These are phyloP conservation scores for Limonium bicolor DNA, from an alignment of 148 eudicot species.

Conservation along the genomic window DNA sequence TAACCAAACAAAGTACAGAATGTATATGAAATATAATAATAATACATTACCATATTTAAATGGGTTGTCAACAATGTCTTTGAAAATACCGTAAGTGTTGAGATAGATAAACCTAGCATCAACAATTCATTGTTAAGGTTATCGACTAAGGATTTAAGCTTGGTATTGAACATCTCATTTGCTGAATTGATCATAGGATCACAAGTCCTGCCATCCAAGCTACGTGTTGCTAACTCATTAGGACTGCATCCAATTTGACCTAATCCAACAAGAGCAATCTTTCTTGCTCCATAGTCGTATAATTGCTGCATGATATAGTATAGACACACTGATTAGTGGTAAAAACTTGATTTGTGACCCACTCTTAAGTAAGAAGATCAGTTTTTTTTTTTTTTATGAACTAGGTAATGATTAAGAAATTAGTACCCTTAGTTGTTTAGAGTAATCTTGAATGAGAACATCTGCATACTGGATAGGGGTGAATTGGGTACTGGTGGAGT, in stretches of 20 bases:
- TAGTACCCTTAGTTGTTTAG: conserved; percentile 33
- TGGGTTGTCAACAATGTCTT: conserved; percentile 16
- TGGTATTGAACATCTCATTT: conserved; percentile 23
- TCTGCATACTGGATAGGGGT: conserved; percentile 36
- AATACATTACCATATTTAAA: conserved; percentile 17
- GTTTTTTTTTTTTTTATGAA: not conserved
- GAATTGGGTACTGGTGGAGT: conserved; percentile 26
- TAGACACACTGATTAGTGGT: not conserved
- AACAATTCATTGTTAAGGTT: conserved; percentile 14
- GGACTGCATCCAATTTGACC: conserved; percentile 66
- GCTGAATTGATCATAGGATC: conserved; percentile 26
- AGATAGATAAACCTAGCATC: conserved; percentile 31
- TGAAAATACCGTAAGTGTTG: conserved; percentile 30
- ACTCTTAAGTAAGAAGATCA: not conserved
- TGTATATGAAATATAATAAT: not conserved
- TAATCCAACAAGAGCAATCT: conserved; percentile 28
- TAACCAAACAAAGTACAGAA: too few species aligned
- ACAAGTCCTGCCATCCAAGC: conserved; percentile 54
- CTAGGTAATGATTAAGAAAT: not conserved
- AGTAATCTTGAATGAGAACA: conserved; percentile 32
- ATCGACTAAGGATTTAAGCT: conserved; percentile 26
- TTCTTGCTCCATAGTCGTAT: conserved; percentile 50
- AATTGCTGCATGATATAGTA: conserved; percentile 21
- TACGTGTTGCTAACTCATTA: conserved; percentile 55
- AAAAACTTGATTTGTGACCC: too few species aligned